These are phyloP conservation scores for Cytospora piceae DNA, from an alignment of 2,329 filamentous ascomycete genomes.

Conservation along the genomic window DNA sequence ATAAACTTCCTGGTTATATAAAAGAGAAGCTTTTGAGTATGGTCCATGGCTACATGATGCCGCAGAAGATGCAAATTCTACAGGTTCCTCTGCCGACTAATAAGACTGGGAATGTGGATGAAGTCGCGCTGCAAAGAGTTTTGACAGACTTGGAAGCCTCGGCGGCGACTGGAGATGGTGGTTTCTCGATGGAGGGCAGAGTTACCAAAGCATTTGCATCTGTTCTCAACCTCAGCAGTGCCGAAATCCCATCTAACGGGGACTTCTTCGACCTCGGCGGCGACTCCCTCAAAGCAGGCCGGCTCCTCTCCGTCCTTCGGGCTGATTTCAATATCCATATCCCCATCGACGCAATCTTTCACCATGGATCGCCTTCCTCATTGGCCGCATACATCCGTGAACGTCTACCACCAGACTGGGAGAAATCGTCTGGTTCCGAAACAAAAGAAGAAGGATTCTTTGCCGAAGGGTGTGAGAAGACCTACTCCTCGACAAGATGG, in stretches of 20 bases:
- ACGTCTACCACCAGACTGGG: not conserved
- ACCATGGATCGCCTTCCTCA: conserved; percentile 47
- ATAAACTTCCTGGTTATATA: conserved; percentile 15
- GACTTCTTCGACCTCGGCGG: conserved; percentile 59
- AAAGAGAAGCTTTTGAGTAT: conserved; percentile 29
- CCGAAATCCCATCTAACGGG: conserved; percentile 45
- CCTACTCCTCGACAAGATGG: conserved; percentile 53
- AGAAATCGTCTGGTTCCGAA: not conserved
- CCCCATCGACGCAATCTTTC: conserved; percentile 56
- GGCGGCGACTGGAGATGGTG: conserved; percentile 29
- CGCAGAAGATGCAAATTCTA: conserved; percentile 42
- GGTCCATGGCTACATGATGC: conserved; percentile 43
- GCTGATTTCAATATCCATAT: conserved; percentile 51
- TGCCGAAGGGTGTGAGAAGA: conserved; percentile 33
- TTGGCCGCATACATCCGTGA: conserved; percentile 38
- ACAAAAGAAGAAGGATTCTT: conserved; percentile 11
- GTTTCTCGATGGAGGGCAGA: conserved; percentile 39
- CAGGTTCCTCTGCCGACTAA: conserved; percentile 41
- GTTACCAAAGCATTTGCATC: conserved; percentile 51
- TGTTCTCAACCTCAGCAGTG: conserved; percentile 45
- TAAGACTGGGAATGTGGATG: conserved; percentile 32
- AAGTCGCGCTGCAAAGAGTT: conserved; percentile 1
- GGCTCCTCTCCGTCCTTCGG: conserved; percentile 55
- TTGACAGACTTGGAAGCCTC: conserved; percentile 12
- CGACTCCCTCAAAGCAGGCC: conserved; percentile 57